Conservation (phyloP, 441 rosid genomes). For the Arabidopsis hybrid region DNA sequence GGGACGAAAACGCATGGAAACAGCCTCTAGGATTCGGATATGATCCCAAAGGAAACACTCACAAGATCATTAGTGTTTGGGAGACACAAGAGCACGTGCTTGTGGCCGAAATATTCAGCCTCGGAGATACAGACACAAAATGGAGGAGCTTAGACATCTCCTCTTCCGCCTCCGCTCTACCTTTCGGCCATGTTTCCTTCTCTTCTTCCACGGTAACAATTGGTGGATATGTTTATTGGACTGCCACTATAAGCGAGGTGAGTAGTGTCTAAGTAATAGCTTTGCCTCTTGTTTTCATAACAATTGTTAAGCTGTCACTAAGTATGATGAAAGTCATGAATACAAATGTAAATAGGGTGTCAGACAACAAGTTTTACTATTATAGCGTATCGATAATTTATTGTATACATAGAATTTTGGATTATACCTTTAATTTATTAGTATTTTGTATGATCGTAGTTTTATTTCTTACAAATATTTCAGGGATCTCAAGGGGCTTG, state of each 20-base stretch:
- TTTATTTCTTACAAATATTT: background rate
- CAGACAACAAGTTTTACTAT: too few species aligned
- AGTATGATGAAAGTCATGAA: too few species aligned
- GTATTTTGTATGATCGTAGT: background rate
- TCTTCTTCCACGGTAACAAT: background rate
- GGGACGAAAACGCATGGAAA: background rate
- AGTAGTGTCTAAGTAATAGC: background rate
- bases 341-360: too few species aligned
- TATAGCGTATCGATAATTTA: too few species aligned
- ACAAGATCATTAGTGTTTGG: constrained; percentile 4
- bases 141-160: background rate
- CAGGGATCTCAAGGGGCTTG: background rate
- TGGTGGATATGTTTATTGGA: background rate
- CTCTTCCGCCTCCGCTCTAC: background rate
- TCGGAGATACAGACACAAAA: background rate
- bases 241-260: background rate
- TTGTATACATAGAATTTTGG: too few species aligned
- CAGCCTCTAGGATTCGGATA: background rate
- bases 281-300: background rate
- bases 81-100: background rate
- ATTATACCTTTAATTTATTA: too few species aligned
- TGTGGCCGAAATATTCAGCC: background rate
- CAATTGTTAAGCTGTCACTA: too few species aligned
- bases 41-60: background rate
- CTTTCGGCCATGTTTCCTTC: background rate